Evolutionary conservation across 2,329 filamentous ascomycete genomes (phyloP).

Genomic region (Scedosporium boydii): DNA sequence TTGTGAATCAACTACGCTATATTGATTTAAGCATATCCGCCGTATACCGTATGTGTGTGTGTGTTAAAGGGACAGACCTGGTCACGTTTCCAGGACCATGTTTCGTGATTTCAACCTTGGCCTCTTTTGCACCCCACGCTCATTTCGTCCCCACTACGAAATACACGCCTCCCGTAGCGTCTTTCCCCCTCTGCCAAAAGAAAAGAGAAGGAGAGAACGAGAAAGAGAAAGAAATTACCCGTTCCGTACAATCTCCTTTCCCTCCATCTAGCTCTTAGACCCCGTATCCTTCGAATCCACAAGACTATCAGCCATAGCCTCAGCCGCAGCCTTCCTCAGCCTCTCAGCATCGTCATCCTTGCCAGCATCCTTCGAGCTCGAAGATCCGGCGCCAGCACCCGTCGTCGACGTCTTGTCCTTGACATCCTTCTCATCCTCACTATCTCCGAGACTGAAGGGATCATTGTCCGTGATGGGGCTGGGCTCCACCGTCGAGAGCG

Average conservation of each 20-base stretch:
- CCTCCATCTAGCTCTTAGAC: slow-evolving; percentile 19
- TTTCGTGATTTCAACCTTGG: background rate
- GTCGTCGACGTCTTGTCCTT: slow-evolving; percentile 22
- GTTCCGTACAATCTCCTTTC: background rate
- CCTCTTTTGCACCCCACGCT: background rate
- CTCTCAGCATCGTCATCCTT: slow-evolving; percentile 51
- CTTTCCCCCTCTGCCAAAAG: background rate
- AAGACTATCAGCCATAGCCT: slow-evolving; percentile 48
- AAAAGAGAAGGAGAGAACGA: background rate
- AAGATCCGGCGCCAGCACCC: slow-evolving; percentile 40
- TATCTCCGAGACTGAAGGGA: slow-evolving; percentile 92
- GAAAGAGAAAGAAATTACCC: background rate
- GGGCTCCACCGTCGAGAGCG: slow-evolving; percentile 71
- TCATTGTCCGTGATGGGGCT: slow-evolving; percentile 83
- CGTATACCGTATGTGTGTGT: background rate
- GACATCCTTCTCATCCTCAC: slow-evolving; percentile 78
- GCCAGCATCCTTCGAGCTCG: slow-evolving; percentile 26
- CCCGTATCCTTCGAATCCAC: slow-evolving; percentile 28
- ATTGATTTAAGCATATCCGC: background rate
- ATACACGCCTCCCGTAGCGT: background rate
- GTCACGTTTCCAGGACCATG: background rate
- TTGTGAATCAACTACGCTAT: background rate
- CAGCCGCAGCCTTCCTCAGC: slow-evolving; percentile 55
- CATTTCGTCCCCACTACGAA: background rate
- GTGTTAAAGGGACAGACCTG: background rate